Conservation (phyloP, 495 filamentous ascomycete genomes). For the Aspergillus asperescens region DNA sequence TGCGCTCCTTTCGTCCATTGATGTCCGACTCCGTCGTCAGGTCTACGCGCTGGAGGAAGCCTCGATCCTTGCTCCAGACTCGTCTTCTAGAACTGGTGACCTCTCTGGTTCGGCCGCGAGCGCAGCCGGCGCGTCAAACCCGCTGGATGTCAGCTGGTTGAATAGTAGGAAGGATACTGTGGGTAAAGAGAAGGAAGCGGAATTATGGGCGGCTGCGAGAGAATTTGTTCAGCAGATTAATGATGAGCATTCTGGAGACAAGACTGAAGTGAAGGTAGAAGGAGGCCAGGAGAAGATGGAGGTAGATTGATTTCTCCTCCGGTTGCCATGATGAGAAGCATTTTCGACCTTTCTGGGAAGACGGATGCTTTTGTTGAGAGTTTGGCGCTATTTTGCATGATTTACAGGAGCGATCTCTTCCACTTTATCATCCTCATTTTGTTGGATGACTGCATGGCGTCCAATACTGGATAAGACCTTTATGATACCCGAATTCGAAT, state of each 20-base stretch:
- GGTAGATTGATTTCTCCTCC: conserved; percentile 23
- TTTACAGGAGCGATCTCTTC: background rate
- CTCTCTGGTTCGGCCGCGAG: conserved; percentile 19
- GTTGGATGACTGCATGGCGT: background rate
- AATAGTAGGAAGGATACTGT: conserved; percentile 76
- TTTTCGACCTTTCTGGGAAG: background rate
- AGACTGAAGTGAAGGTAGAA: conserved; percentile 7
- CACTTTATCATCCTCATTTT: background rate
- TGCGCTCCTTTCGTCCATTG: conserved; percentile 60
- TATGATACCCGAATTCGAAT: conserved; percentile 34
- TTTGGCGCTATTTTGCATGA: background rate
- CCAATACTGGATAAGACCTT: background rate
- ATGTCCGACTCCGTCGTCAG: conserved; percentile 68
- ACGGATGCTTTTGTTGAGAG: background rate
- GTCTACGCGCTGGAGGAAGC: conserved; percentile 76
- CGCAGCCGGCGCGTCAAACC: conserved; percentile 24
- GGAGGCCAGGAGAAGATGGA: conserved; percentile 31
- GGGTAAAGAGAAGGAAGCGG: conserved; percentile 70
- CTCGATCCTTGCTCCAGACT: conserved; percentile 54
- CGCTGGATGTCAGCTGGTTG: conserved; percentile 74
- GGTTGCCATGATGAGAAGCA: background rate
- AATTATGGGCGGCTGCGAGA: conserved; percentile 64
- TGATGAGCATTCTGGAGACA: conserved; percentile 3
- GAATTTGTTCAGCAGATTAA: conserved; percentile 41
- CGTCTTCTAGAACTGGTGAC: conserved; percentile 24